Evolutionary conservation across 202 grass and related monocot species (phyloP), one percentile per base, ranked within the genome.

Genomic region (Setaria italica): DNA sequence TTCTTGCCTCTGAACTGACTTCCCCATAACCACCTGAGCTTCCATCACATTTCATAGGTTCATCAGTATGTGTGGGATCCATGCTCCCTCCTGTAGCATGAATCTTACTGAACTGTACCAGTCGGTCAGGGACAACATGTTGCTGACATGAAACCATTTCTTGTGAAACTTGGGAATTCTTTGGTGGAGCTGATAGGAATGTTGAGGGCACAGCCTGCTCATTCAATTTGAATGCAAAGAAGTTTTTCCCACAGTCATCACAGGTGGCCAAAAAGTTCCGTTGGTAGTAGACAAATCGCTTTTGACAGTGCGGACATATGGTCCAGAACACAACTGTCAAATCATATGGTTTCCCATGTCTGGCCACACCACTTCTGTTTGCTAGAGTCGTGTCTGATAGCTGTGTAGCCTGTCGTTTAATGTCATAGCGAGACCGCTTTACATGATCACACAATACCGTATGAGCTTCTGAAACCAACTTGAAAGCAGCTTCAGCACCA

Each of bases 381-480:
- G 54, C 57, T 77, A 33, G 6, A 75, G n/a, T 5, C 37, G 4
- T 80, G 32, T 81, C 72, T 63, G 82, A 66, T 43, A 84, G 82
- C 64, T 64, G 41, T 20, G 54, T 8, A 13, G 20, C 57, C 19
- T 43, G 78, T 70, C 68, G 90, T 85, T 94, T 89, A 34, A 84
- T 84, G 48, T 87, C 89, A 82, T 91, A 80, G 51, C 47, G 63
- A 64, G 71, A 76, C 30, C 84, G 81, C 58, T 85, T 91, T 6
- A 50, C 73, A 63, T 41, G 67, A 43, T 91, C 86, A 39, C 75
- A 87, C 12, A 94, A 72, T 55, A 75, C 79, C 14, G 37, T 50
- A 89, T 87, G 78, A 37, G 92, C 92, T 88, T 87, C 89, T 19
- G 75, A 89, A 42, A 94, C 83, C 60, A 94, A 82, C 55, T 94